Base-by-base conservation (phyloP, 768 basidiomycete genomes). In the Leucocoprinus sp. region DNA sequence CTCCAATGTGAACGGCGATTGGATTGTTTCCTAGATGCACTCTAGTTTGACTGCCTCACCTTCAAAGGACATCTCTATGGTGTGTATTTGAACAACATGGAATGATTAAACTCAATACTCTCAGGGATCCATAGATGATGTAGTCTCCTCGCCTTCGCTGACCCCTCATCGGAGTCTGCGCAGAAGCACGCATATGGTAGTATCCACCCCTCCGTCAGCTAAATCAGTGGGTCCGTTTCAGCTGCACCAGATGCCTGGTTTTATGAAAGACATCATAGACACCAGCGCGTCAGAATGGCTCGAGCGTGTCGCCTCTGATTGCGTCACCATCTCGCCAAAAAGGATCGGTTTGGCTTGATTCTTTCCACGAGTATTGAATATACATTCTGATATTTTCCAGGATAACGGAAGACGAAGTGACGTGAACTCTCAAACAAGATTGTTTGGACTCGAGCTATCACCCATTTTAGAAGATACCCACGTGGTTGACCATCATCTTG, bases 391-490 rank as follows among this genome's bases (percentile, higher is more conserved):
- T 14, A 6, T 27, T 34, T 23, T 23, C 27, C 45, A 51, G 43
- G 41, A 52, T 28, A 52, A 52, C 22, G 26, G 44, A 21, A 48
- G 43, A 49, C 37, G 43, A 9, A 46, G 36, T 27, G 35, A 36
- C 35, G 45, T 36, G 29, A 51, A 21, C 24, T 4, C 28, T 14
- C 53, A 26, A 54, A 48, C 57, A n/a, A 58, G 50, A 31, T 49
- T 51, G 21, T 63, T 66, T 43, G 64, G 63, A 48, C 50, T 58
- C 12, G 63, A 61, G 39, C 43, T 68, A 26, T 68, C 66, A 7
- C 65, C 66, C 18, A 66, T 66, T 45, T 52, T 66, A 12, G 66
- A 68, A 52, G 64, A 66, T 38, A 46, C 54, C n/a, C 53, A 55
- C 34, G 54, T 53, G 15, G 58, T 59, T 38, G 42, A 45, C 8